Conservation (phyloP, 164 flowering plant genomes). For the Paratinospora sagittata region DNA sequence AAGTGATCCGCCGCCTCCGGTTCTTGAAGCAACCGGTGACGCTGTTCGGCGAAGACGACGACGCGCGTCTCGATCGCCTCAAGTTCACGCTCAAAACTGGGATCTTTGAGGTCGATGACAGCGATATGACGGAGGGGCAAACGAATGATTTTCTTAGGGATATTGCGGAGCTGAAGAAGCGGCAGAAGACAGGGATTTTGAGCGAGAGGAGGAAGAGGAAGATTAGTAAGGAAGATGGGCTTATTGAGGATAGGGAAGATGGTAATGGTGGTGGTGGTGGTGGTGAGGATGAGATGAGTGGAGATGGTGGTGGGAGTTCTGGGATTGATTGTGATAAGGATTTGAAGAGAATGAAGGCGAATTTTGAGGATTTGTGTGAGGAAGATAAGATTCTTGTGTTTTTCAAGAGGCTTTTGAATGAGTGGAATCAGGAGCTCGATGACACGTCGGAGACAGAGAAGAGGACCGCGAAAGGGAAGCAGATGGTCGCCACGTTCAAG, state of each 20-base stretch:
- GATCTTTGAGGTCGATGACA: constrained; percentile 67
- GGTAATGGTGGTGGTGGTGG: constrained; percentile 45
- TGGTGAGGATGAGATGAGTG: constrained; percentile 60
- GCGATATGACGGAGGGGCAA: constrained; percentile 97
- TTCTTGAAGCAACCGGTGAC: constrained; percentile 89
- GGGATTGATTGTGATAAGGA: constrained; percentile 75
- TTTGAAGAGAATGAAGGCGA: constrained; percentile 71
- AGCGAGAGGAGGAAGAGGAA: constrained; percentile 68
- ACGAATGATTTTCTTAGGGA: constrained; percentile 92
- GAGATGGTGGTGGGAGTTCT: constrained; percentile 52
- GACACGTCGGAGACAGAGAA: constrained; percentile 66
- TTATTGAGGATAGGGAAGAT: constrained; percentile 31
- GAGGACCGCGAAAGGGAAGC: constrained; percentile 93
- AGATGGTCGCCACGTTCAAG: constrained; percentile 87
- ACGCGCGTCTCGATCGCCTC: constrained; percentile 67
- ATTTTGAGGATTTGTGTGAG: constrained; percentile 78
- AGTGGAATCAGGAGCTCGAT: constrained; percentile 89
- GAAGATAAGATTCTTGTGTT: constrained; percentile 94
- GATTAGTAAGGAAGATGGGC: constrained; percentile 35
- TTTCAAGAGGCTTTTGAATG: constrained; percentile 85
- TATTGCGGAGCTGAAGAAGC: constrained; percentile 75
- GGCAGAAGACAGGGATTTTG: constrained; percentile 84
- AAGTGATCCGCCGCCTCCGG: constrained; percentile 83
- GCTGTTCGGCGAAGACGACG: constrained; percentile 90
- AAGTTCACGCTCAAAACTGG: constrained; percentile 72